These are phyloP conservation scores for Nidularia sp. DNA, from an alignment of 768 basidiomycete species.

Conservation along the genomic window DNA sequence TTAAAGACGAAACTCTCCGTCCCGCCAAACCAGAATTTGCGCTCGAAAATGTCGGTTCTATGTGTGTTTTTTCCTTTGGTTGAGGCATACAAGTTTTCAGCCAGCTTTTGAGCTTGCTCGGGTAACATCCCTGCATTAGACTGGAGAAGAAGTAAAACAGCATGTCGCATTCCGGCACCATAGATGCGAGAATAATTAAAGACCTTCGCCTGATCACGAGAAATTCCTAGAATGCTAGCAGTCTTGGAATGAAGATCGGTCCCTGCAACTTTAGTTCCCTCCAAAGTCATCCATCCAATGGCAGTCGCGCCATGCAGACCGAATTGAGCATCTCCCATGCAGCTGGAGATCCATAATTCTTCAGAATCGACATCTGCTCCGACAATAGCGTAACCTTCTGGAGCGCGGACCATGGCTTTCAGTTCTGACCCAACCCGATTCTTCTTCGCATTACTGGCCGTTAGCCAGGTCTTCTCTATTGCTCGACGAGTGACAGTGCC, in stretches of 20 bases:
- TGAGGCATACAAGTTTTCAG: conserved; percentile 81
- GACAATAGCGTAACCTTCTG: conserved; percentile 89
- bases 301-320: conserved; percentile 95
- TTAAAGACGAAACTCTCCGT: conserved; percentile 97
- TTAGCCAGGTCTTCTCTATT: conserved; percentile 97
- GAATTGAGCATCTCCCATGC: conserved; percentile 98
- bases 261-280: conserved; percentile 91
- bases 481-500: conserved; percentile 97
- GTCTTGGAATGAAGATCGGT: conserved; percentile 98
- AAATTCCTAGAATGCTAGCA: conserved; percentile 87
- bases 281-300: conserved; percentile 99
- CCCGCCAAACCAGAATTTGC: conserved; percentile 95
- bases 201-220: conserved; percentile 92
- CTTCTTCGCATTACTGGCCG: conserved; percentile 96
- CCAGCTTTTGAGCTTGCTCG: conserved; percentile 75
- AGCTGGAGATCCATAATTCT: conserved; percentile 98
- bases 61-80: conserved; percentile 93
- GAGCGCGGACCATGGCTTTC: conserved; percentile 96
- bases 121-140: conserved; percentile 75
- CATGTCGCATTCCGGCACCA: conserved; percentile 96
- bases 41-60: conserved; percentile 64
- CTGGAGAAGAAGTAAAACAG: conserved; percentile 82
- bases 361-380: conserved; percentile 99
- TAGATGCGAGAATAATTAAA: conserved; percentile 99
- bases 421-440: conserved; percentile 98